Evolutionary conservation across 495 filamentous ascomycete species (phyloP).

Genomic region (Hypoxylon intermedium): DNA sequence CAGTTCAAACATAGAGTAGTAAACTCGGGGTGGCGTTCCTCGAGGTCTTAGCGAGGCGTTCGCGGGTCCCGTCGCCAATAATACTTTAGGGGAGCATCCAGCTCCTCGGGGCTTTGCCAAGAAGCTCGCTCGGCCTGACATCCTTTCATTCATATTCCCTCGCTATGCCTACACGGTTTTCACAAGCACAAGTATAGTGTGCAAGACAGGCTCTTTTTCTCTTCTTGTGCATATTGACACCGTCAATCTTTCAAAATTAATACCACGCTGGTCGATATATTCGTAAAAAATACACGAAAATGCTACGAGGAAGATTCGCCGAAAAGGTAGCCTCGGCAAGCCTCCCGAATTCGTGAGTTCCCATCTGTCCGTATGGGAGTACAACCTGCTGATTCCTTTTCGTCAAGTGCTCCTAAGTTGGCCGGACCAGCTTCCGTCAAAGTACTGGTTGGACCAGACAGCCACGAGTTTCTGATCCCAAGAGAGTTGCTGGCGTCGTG

Average conservation of each 20-base stretch:
- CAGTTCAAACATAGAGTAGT: conserved; percentile 16
- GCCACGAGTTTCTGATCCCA: conserved; percentile 51
- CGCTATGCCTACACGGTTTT: conserved; percentile 2
- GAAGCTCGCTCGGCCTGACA: conserved; percentile 10
- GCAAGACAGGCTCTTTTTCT: conserved; percentile 14
- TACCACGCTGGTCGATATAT: not conserved
- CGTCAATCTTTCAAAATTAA: not conserved
- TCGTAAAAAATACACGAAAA: conserved; percentile 14
- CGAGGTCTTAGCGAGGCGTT: conserved; percentile 12
- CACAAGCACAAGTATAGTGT: not conserved
- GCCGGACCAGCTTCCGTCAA: conserved; percentile 46
- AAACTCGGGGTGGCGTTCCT: conserved; percentile 18
- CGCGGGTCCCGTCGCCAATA: conserved; percentile 8
- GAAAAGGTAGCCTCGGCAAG: conserved; percentile 22
- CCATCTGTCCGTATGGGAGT: not conserved
- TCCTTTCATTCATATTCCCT: conserved; percentile 16
- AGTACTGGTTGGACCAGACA: conserved; percentile 52
- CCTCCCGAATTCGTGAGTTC: conserved; percentile 30
- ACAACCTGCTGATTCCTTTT: not conserved
- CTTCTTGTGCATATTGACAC: not conserved
- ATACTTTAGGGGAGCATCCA: conserved; percentile 19
- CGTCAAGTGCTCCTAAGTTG: conserved; percentile 23
- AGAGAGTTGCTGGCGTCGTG: conserved; percentile 50
- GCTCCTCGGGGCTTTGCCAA: conserved; percentile 32
- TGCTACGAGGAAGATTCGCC: conserved; percentile 24